Conservation (phyloP, 495 filamentous ascomycete species). For the Penicillium riverlandense region DNA sequence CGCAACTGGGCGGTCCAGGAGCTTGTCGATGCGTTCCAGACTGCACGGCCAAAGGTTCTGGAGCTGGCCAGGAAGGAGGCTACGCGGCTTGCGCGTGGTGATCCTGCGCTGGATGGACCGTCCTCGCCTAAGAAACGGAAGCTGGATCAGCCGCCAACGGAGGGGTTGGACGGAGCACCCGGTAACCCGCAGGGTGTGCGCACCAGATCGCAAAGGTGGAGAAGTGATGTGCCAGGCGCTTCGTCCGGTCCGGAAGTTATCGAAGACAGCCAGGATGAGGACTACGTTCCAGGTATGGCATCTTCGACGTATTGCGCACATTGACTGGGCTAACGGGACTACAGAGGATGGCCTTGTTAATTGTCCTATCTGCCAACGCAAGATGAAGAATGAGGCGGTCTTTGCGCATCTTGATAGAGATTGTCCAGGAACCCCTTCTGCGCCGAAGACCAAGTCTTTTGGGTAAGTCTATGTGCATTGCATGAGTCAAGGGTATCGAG, state of each 20-base stretch:
- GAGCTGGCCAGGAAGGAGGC: conserved; percentile 46
- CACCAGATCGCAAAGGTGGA: conserved; percentile 10
- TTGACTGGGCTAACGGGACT: conserved; percentile 19
- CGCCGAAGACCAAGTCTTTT: conserved; percentile 14
- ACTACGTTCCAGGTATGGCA: conserved; percentile 23
- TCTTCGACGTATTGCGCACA: conserved; percentile 5
- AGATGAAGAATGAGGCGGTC: conserved; percentile 71
- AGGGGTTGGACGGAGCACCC: neutral
- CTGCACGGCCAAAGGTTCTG: conserved; percentile 54
- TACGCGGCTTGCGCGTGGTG: conserved; percentile 8
- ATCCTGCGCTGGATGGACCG: conserved; percentile 9
- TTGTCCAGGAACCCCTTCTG: conserved; percentile 24
- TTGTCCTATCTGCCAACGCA: conserved; percentile 72
- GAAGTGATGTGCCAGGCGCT: too few species aligned
- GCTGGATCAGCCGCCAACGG: conserved; percentile 17
- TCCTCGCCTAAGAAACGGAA: conserved; percentile 37
- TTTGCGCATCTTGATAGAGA: conserved; percentile 67
- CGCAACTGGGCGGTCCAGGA: conserved; percentile 80
- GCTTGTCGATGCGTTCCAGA: conserved; percentile 70
- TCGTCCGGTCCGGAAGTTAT: conserved; percentile 13
- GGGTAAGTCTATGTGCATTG: conserved; percentile 18
- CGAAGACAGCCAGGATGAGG: conserved; percentile 35
- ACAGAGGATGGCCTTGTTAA: conserved; percentile 66
- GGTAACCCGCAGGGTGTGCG: too few species aligned
- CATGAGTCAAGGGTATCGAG: neutral